phyloP scores from a whole-genome alignment of 768 basidiomycete genomes.

The Rhodotorula toruloides region DNA sequence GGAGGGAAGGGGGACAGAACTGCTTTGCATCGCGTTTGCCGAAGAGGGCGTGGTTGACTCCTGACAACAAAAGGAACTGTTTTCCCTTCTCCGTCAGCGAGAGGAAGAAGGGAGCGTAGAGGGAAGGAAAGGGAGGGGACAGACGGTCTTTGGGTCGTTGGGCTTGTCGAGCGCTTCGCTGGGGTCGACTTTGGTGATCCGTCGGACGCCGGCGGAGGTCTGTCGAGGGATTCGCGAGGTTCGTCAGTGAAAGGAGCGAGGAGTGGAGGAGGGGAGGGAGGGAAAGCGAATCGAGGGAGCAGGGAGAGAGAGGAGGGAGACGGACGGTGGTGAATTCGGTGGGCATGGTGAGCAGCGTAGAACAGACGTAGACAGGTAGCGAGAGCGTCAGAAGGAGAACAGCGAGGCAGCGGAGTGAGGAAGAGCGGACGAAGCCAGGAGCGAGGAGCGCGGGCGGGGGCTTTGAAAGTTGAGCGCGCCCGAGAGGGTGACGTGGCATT shows the following conservation, averaged over 20 bases:
- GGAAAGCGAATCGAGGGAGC: background rate
- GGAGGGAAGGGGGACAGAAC: background rate
- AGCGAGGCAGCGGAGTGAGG: background rate
- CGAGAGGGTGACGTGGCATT: too few species aligned
- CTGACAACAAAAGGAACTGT: slow-evolving; percentile 37
- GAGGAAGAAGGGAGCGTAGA: background rate
- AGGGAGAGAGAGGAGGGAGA: background rate
- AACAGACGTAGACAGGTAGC: background rate
- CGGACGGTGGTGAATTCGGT: slow-evolving; percentile 29
- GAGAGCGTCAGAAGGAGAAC: too few species aligned
- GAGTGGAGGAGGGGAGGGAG: background rate
- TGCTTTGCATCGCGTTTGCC: slow-evolving; percentile 37
- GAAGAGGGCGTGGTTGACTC: slow-evolving; percentile 41
- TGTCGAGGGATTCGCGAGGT: background rate
- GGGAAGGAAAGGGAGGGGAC: background rate
- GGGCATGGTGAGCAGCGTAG: background rate
- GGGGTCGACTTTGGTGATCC: slow-evolving; percentile 38
- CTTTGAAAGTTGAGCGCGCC: too few species aligned
- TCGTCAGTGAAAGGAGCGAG: background rate
- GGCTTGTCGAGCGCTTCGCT: slow-evolving; percentile 16
- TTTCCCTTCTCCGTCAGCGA: background rate
- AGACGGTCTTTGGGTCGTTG: slow-evolving; percentile 31
- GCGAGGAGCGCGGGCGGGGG: too few species aligned
- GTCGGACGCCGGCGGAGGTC: slow-evolving; percentile 31
- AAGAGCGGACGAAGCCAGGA: background rate